A percentile compares a stretch with the other conserved stretches of the same genome.
These are phyloP conservation scores for Phytophthora syringae DNA, from an alignment of 352 stramenopile species.

Conservation along the genomic window DNA sequence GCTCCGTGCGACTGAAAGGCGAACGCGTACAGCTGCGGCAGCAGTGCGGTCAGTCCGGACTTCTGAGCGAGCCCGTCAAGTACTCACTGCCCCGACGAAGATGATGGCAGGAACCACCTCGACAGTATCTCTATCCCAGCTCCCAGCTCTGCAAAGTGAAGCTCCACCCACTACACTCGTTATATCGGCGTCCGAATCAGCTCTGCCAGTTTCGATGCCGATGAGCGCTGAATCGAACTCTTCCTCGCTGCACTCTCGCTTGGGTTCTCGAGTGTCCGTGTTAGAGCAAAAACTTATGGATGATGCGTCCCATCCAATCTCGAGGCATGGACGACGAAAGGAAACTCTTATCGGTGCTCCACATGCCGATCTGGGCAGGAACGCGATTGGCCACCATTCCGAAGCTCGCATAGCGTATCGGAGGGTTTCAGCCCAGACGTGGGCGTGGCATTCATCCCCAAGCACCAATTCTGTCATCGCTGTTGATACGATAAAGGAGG, in stretches of 20 bases:
- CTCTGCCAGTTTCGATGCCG: background rate
- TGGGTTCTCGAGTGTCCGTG: constrained; percentile 25
- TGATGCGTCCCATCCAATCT: constrained; percentile 13
- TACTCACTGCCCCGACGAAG: constrained; percentile 20
- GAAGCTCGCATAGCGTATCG: constrained; percentile 60
- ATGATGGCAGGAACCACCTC: constrained; percentile 15
- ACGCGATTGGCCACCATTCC: constrained; percentile 52
- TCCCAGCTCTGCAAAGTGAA: background rate
- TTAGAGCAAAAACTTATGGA: constrained; percentile 25
- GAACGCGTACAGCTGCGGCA: constrained; percentile 32
- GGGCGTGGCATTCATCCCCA: constrained; percentile 46
- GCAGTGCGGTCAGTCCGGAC: constrained; percentile 9
- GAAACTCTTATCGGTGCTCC: constrained; percentile 54
- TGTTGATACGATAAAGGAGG: constrained; percentile 27
- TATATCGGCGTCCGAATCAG: constrained; percentile 21
- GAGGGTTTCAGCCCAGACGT: constrained; percentile 57
- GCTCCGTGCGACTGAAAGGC: constrained; percentile 26
- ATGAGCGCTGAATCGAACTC: background rate
- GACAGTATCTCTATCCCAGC: constrained; percentile 8
- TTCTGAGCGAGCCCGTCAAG: constrained; percentile 3
- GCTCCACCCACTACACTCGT: background rate
- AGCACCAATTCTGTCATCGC: constrained; percentile 10
- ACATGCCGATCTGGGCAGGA: constrained; percentile 21
- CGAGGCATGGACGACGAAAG: constrained; percentile 20
- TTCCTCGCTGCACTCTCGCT: constrained; percentile 10